Evolutionary conservation across 2,329 filamentous ascomycete species (phyloP), one percentile per base, ranked within the genome.

Genomic region (Orbilia quercus): DNA sequence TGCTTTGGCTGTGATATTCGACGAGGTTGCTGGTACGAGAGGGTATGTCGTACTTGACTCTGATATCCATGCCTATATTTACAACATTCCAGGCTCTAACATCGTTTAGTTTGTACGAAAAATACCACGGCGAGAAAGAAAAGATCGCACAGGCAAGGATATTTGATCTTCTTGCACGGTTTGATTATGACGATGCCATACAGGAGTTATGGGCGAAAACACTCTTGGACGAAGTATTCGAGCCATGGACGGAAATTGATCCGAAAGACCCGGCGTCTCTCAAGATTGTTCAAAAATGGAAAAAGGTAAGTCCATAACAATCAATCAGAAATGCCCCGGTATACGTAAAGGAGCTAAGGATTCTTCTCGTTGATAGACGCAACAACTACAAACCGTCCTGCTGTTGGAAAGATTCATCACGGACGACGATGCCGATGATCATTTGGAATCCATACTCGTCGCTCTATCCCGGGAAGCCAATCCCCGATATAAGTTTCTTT

Each of bases 401-500:
- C 31, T 77, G 1, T 65, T 77, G 9, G 77, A 78, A 53, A 66
- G 76, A 4, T 77, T 78, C 45, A 57, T 78, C n/a, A 65, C 64
- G n/a, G 65, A 60, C 5, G 74, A 76, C 11, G 69, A 75, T 22
- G 74, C 64, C 4, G 65, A 71, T 40, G 76, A 70, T 25, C 77
- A 77, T 57, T 59, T 78, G 18, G 60, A 74, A 42, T 75, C 51
- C 5, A 55, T 73, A 40, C 74, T 78, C 31, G 50, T 53, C 11
- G 76, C 74, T 14, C 48, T 78, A 42, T 75, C 75, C 23, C 47
- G 75, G 44, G 77, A 78, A 38, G 75, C 75, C 9, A 76, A 77
- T 59, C 77, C 77, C n/a, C 73, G 76, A 55, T 78, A 76, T 45
- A 75, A 77, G 34, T 78, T 78, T 44, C 51, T 78, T 42, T 60